A percentile compares a stretch with the other conserved stretches of the same genome.
These are phyloP conservation scores for Jatropha multifida DNA, from an alignment of 441 rosid species.

Conservation along the genomic window DNA sequence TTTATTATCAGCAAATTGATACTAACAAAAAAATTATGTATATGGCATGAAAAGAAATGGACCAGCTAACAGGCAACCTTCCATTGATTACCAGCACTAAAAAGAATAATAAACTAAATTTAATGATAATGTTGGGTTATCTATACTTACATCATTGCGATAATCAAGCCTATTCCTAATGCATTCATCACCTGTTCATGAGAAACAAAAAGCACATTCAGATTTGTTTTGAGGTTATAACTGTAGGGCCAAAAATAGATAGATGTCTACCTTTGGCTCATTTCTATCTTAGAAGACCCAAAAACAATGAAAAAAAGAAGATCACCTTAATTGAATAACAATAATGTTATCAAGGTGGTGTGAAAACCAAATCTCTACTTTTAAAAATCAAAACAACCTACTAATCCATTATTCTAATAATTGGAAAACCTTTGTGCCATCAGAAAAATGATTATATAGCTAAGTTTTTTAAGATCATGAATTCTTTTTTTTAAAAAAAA, in stretches of 20 bases:
- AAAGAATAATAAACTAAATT: neutral
- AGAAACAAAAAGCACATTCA: conserved; percentile 2
- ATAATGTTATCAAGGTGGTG: neutral
- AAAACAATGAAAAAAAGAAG: neutral
- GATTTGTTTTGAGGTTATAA: neutral
- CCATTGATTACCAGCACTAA: neutral
- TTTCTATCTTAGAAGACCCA: conserved; percentile 4
- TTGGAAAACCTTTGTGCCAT: neutral
- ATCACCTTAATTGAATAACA: neutral
- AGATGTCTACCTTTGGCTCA: neutral
- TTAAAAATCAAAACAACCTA: neutral
- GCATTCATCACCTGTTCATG: conserved; percentile 41
- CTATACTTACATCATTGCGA: conserved; percentile 37
- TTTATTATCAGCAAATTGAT: neutral
- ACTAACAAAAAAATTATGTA: neutral
- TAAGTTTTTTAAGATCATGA: neutral
- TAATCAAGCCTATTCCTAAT: conserved; percentile 38
- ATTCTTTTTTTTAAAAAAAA: too few species aligned
- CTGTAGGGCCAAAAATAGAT: neutral
- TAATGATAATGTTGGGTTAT: conserved; percentile 3
- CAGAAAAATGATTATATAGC: neutral
- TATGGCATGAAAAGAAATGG: neutral
- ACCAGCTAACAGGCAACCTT: neutral
- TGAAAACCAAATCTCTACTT: neutral
- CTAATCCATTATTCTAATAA: neutral